Evolutionary conservation across 441 rosid species (phyloP).

Genomic region (Euphorbia corollata): DNA sequence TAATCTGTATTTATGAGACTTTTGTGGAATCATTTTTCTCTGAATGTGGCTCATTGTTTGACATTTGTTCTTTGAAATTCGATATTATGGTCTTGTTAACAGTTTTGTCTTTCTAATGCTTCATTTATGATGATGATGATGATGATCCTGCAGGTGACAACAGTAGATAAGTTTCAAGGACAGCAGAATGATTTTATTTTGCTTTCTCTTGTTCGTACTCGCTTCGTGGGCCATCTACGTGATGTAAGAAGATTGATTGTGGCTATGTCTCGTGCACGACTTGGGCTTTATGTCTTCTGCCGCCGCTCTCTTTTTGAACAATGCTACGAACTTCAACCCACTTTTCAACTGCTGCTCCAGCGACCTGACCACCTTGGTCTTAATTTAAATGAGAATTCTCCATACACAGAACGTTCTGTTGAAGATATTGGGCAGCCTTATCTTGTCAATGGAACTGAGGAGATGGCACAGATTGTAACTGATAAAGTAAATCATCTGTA

Average conservation of each 20-base stretch:
- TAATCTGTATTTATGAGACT: background rate
- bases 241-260: slow-evolving; percentile 95
- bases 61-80: background rate
- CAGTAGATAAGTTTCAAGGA: slow-evolving; percentile 99
- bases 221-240: slow-evolving; percentile 96
- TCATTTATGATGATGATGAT: background rate
- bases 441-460: slow-evolving; percentile 58
- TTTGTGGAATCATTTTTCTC: background rate
- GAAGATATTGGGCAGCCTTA: slow-evolving; percentile 60
- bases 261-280: slow-evolving; percentile 99
- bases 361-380: slow-evolving; percentile 81
- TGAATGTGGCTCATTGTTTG: no score
- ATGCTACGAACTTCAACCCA: slow-evolving; percentile 95
- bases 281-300: slow-evolving; percentile 87
- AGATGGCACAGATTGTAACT: slow-evolving; percentile 63
- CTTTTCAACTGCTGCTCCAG: slow-evolving; percentile 70
- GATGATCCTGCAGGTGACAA: slow-evolving; percentile 55
- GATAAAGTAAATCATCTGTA: slow-evolving; percentile 47
- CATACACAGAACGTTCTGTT: slow-evolving; percentile 66
- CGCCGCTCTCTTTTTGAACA: slow-evolving; percentile 91
- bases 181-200: slow-evolving; percentile 93
- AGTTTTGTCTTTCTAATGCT: background rate
- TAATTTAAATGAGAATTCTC: slow-evolving; percentile 51
- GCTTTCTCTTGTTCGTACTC: slow-evolving; percentile 91
- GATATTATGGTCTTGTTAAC: background rate